Percentiles rank a stretch among this genome's conserved stretches.
Evolutionary conservation across 2,329 filamentous ascomycete genomes (phyloP).

Genomic region (Penicillium psychrosexuale): DNA sequence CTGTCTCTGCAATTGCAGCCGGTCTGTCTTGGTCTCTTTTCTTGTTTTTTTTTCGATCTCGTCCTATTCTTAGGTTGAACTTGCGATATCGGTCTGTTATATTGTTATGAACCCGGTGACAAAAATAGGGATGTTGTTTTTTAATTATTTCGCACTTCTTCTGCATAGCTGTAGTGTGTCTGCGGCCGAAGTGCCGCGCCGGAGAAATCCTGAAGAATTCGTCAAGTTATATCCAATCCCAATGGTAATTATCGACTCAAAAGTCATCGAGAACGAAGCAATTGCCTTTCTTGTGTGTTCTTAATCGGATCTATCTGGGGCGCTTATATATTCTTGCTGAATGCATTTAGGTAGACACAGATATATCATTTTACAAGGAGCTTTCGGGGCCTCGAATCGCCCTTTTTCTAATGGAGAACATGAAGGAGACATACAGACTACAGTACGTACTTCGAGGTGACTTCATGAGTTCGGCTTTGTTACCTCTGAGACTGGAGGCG

Average conservation of each 20-base stretch:
- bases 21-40: constrained; percentile 8
- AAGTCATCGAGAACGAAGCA: background rate
- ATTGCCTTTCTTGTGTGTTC: background rate
- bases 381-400: no score
- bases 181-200: no score
- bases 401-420: no score
- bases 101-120: background rate
- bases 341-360: no score
- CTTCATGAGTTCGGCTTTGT: background rate
- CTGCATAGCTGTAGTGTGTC: background rate
- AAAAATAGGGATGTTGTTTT: background rate
- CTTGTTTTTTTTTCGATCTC: background rate
- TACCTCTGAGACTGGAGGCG: background rate
- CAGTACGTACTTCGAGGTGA: no score
- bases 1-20: constrained; percentile 14
- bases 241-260: background rate
- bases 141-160: background rate
- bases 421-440: no score
- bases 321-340: no score
- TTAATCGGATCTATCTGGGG: no score
- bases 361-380: no score
- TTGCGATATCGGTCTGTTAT: background rate
- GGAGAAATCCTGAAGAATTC: no score
- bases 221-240: background rate
- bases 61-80: background rate